Evolutionary conservation across 2,329 filamentous ascomycete genomes (phyloP).

Genomic region (Leptographium wingfieldii): DNA sequence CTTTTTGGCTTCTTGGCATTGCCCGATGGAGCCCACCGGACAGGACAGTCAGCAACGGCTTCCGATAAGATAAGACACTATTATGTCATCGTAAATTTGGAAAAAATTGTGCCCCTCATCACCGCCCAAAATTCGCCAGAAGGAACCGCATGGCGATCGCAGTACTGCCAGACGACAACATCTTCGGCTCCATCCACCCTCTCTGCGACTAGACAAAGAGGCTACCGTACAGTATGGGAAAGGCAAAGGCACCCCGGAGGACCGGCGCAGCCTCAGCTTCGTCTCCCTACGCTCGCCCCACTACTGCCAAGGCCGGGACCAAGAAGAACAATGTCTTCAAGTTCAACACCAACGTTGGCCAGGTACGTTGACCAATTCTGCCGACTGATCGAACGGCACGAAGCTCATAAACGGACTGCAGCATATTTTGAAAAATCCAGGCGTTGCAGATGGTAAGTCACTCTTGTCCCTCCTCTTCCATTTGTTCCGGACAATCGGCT

Average conservation of each 20-base stretch:
- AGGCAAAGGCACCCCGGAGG: conserved; percentile 26
- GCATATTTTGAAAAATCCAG: conserved; percentile 65
- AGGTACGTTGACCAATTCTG: conserved; percentile 15
- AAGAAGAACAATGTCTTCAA: conserved; percentile 80
- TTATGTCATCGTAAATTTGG: not conserved
- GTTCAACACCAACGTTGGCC: conserved; percentile 82
- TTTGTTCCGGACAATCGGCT: not conserved
- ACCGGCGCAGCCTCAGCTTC: conserved; percentile 17
- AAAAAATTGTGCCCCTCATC: conserved; percentile 11
- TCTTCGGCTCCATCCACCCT: not conserved
- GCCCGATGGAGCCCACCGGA: not conserved
- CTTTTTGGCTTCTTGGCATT: no score
- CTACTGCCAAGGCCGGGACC: conserved; percentile 13
- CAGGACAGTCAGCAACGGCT: not conserved
- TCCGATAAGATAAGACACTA: conserved; percentile 8
- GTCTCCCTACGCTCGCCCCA: conserved; percentile 22
- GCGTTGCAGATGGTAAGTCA: conserved; percentile 13
- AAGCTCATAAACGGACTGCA: not conserved
- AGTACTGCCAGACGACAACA: not conserved
- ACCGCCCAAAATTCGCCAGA: conserved; percentile 10
- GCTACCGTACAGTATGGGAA: conserved; percentile 21
- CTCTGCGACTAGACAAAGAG: not conserved
- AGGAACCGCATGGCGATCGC: not conserved
- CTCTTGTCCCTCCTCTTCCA: no score
- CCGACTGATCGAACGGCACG: not conserved